A percentile compares a stretch with the other conserved stretches of the same genome.
phyloP scores from a whole-genome alignment of 225 moss, liverwort and hornwort genomes.

The Rhytidiadelphus loreus region DNA sequence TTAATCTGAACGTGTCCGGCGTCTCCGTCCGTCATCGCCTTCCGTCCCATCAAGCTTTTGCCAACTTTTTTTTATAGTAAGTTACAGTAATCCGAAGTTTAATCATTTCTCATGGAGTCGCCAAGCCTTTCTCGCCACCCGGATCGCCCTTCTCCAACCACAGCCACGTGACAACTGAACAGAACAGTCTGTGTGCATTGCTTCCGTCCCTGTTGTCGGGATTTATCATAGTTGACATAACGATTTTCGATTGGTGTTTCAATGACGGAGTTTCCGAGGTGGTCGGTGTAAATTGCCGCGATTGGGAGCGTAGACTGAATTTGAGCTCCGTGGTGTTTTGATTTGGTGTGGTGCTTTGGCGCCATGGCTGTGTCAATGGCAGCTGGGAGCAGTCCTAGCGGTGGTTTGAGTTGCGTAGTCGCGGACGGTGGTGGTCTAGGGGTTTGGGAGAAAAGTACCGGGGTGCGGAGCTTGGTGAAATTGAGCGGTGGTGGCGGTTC shows the following conservation, averaged over 20 bases:
- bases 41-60: not conserved
- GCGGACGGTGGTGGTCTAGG: not conserved
- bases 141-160: not conserved
- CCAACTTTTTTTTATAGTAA: not conserved
- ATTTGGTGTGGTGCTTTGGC: not conserved
- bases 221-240: not conserved
- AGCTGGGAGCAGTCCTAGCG: not conserved
- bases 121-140: not conserved
- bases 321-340: not conserved
- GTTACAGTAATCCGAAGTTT: not conserved
- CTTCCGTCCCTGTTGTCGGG: not conserved
- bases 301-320: not conserved
- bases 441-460: not conserved
- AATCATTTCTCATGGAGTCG: not conserved
- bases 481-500: not conserved
- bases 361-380: slow-evolving; percentile 17
- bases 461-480: not conserved
- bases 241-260: not conserved
- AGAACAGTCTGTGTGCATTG: not conserved
- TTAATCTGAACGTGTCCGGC: not conserved
- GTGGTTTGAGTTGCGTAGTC: not conserved
- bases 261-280: not conserved
- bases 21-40: not conserved
- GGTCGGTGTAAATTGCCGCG: not conserved
- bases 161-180: slow-evolving; percentile 4